phyloP scores from a whole-genome alignment of 345 rosid species.

The Litchi chinensis region DNA sequence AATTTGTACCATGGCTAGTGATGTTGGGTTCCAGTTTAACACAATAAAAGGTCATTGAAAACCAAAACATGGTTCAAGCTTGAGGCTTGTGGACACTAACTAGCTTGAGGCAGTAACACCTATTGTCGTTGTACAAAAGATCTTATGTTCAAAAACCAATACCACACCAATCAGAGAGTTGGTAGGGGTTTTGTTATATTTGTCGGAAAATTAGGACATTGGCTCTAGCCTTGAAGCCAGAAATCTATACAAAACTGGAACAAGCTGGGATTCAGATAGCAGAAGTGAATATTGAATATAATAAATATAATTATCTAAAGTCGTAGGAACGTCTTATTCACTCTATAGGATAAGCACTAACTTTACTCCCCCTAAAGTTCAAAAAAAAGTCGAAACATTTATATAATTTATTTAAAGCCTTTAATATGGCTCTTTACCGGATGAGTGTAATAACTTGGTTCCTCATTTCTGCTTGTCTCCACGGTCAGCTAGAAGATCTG shows the following conservation, averaged over 20 bases:
- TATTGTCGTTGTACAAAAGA: too few relatives aligned
- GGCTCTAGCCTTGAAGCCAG: too few relatives aligned
- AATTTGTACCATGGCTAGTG: too few relatives aligned
- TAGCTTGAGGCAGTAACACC: too few relatives aligned
- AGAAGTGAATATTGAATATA: not conserved
- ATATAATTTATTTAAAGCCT: not conserved
- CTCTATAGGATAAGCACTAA: not conserved
- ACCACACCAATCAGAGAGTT: too few relatives aligned
- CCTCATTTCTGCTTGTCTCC: not conserved
- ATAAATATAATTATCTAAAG: not conserved
- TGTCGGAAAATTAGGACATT: too few relatives aligned
- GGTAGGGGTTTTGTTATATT: too few relatives aligned
- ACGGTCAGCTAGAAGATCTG: conserved; percentile 11
- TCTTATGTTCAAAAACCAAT: too few relatives aligned
- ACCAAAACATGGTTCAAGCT: too few relatives aligned
- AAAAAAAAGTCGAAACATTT: not conserved
- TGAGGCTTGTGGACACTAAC: too few relatives aligned
- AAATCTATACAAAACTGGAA: not conserved
- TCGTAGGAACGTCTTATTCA: not conserved
- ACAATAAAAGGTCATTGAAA: too few relatives aligned
- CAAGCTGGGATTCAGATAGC: not conserved
- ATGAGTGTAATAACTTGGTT: not conserved
- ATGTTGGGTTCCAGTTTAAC: too few relatives aligned
- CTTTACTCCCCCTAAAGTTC: not conserved
- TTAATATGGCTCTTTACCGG: not conserved